These are phyloP conservation scores for Cyclotella choctawhatcheeana DNA, from an alignment of 108 stramenopile genomes.

Conservation along the genomic window DNA sequence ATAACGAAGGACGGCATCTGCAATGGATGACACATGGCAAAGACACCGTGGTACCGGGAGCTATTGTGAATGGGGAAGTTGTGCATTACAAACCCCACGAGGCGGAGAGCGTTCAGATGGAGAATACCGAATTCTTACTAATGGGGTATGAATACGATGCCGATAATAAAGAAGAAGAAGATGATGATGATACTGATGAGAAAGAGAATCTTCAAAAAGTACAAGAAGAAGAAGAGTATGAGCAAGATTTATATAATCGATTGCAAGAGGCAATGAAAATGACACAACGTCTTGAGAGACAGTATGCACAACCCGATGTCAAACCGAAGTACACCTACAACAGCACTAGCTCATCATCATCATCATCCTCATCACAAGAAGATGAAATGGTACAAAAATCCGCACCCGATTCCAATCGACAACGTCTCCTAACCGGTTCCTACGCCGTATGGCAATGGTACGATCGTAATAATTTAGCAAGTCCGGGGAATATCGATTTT, in stretches of 20 bases:
- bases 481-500: conserved; percentile 32
- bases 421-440: conserved; percentile 44
- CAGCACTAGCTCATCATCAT: background rate
- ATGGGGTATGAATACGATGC: background rate
- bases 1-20: background rate
- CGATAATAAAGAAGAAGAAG: background rate
- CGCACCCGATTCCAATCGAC: conserved; percentile 3
- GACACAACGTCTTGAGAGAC: conserved; percentile 3
- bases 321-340: conserved; percentile 1
- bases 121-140: background rate
- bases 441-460: conserved; percentile 48
- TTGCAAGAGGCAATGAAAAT: conserved; percentile 5
- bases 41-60: conserved; percentile 5
- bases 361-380: background rate
- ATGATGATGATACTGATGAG: background rate
- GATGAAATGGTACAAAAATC: conserved; percentile 16
- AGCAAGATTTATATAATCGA: conserved; percentile 3
- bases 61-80: background rate
- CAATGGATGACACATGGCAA: conserved; percentile 11
- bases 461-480: conserved; percentile 30
- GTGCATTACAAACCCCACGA: background rate
- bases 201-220: no score
- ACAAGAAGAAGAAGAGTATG: background rate
- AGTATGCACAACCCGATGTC: conserved; percentile 13
- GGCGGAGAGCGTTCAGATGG: background rate